Evolutionary conservation across 768 basidiomycete species (phyloP).

Genomic region (Pleurotus salmoneostramineus): DNA sequence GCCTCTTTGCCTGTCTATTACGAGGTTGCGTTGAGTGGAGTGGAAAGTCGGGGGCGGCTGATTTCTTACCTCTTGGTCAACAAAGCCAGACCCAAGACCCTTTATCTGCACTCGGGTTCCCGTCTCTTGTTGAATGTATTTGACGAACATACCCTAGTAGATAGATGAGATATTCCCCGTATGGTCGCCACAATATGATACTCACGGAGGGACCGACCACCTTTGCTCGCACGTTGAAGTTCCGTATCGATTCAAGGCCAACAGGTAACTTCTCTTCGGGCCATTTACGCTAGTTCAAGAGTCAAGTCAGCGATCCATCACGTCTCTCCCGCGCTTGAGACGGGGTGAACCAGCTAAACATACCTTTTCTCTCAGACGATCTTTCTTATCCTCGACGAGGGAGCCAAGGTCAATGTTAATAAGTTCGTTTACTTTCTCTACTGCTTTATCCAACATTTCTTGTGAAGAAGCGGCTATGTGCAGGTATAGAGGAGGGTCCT

Average conservation of each 20-base stretch:
- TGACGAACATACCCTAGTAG: constrained; percentile 61
- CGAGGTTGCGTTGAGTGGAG: neutral
- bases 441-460: constrained; percentile 62
- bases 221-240: constrained; percentile 97
- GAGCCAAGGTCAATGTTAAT: constrained; percentile 74
- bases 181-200: neutral
- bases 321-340: neutral
- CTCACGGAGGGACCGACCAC: constrained; percentile 91
- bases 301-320: neutral
- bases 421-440: constrained; percentile 71
- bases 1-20: constrained; percentile 75
- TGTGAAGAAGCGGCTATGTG: constrained; percentile 80
- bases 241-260: constrained; percentile 84
- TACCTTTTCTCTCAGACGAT: constrained; percentile 65
- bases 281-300: constrained; percentile 76
- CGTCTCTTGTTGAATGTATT: constrained; percentile 97
- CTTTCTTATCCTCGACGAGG: constrained; percentile 76
- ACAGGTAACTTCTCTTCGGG: constrained; percentile 95
- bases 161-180: neutral
- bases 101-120: constrained; percentile 97
- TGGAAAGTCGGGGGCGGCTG: neutral
- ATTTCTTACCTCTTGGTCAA: constrained; percentile 46
- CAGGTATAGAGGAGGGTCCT: constrained; percentile 90
- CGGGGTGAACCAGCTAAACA: constrained; percentile 5
- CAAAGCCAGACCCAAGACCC: constrained; percentile 90